These are phyloP conservation scores for Carex pumila DNA, from an alignment of 176 grass and related monocot species.

Conservation along the genomic window DNA sequence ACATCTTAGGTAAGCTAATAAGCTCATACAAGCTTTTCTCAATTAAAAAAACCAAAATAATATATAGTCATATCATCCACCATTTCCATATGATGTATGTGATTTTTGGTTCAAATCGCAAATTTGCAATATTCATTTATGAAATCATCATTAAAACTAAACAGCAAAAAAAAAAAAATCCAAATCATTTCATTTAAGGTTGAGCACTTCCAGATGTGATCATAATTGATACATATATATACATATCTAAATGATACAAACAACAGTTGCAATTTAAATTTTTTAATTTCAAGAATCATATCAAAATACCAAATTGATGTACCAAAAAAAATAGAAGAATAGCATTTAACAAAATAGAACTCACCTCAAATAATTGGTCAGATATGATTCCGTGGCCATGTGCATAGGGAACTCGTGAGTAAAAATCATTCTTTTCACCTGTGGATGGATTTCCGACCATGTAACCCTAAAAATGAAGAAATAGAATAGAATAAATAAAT, in stretches of 20 bases:
- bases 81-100: background rate
- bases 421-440: slow-evolving; percentile 12
- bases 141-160: background rate
- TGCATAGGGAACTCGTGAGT: slow-evolving; percentile 32
- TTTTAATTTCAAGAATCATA: background rate
- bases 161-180: too few relatives aligned
- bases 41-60: background rate
- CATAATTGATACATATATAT: background rate
- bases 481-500: background rate
- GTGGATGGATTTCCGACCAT: slow-evolving; percentile 33
- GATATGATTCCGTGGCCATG: slow-evolving; percentile 47
- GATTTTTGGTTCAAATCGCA: background rate
- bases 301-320: background rate
- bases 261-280: background rate
- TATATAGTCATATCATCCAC: background rate
- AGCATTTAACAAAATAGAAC: background rate
- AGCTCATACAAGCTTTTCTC: background rate
- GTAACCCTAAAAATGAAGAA: slow-evolving; percentile 30
- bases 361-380: slow-evolving; percentile 52
- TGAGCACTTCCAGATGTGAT: background rate
- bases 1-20: background rate
- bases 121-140: background rate
- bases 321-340: background rate
- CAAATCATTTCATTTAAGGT: background rate
- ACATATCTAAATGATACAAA: background rate